Evolutionary conservation across 2,329 filamentous ascomycete species (phyloP).

Genomic region (Pezicula radicicola): DNA sequence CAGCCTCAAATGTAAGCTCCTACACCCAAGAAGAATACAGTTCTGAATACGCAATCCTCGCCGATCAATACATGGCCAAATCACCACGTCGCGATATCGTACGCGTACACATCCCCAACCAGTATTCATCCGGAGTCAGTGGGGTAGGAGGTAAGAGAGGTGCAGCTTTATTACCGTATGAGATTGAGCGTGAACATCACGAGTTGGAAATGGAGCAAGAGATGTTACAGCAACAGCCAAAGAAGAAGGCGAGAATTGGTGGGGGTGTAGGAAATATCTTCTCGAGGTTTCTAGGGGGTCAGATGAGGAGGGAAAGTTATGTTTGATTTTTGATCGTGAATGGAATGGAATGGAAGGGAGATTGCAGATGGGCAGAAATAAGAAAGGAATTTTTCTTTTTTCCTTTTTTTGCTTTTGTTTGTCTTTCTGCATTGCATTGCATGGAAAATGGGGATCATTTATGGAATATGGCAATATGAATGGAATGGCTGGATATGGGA

Average conservation of each 20-base stretch:
- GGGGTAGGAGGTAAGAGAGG: slow-evolving; percentile 1
- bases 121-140: slow-evolving; percentile 13
- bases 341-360: too few species aligned
- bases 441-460: too few species aligned
- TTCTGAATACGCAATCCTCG: slow-evolving; percentile 7
- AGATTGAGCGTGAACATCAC: slow-evolving; percentile 21
- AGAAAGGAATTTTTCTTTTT: background rate
- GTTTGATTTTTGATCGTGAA: background rate
- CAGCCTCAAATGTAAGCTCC: slow-evolving; percentile 28
- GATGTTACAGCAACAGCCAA: slow-evolving; percentile 9
- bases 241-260: slow-evolving; percentile 19
- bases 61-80: slow-evolving; percentile 5
- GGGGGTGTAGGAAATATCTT: slow-evolving; percentile 18
- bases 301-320: slow-evolving; percentile 1
- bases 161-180: slow-evolving; percentile 22
- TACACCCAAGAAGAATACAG: slow-evolving; percentile 20
- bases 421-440: background rate
- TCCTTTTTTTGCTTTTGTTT: background rate
- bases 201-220: slow-evolving; percentile 9
- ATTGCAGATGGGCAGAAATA: too few species aligned
- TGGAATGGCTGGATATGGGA: too few species aligned
- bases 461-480: too few species aligned
- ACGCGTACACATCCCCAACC: slow-evolving; percentile 20
- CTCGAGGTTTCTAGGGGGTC: slow-evolving; percentile 18
- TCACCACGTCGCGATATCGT: slow-evolving; percentile 20